These are phyloP conservation scores for Cordyceps javanica DNA, from an alignment of 2,329 filamentous ascomycete genomes.

Conservation along the genomic window DNA sequence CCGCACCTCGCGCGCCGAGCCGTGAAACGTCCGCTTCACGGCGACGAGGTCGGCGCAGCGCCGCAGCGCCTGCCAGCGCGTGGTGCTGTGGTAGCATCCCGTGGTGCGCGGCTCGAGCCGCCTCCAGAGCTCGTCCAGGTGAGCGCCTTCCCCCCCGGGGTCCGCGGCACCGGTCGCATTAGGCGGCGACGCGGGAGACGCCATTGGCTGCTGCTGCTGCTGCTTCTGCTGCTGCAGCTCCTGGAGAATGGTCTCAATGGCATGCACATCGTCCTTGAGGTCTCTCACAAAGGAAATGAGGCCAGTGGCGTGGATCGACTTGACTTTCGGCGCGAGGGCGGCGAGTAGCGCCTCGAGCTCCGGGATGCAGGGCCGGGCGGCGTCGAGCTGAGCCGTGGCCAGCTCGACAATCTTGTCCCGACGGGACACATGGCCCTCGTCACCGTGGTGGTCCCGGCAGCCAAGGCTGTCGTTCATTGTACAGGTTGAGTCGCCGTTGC, in stretches of 20 bases:
- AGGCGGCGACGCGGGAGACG: too few species aligned
- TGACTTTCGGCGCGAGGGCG: constrained; percentile 10
- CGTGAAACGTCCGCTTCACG: constrained; percentile 28
- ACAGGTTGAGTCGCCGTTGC: neutral
- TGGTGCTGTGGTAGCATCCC: constrained; percentile 17
- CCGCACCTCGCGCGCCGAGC: constrained; percentile 23
- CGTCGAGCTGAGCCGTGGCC: constrained; percentile 10
- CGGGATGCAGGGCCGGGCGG: constrained; percentile 13
- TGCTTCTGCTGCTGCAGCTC: constrained; percentile 13
- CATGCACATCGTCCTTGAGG: constrained; percentile 16
- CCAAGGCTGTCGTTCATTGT: neutral
- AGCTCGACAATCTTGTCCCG: constrained; percentile 11
- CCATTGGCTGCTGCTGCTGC: neutral
- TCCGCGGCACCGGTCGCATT: neutral
- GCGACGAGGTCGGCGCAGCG: constrained; percentile 25
- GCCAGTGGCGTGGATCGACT: constrained; percentile 16
- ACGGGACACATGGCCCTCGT: neutral
- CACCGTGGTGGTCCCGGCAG: neutral
- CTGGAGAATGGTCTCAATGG: constrained; percentile 12
- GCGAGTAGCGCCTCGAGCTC: constrained; percentile 18
- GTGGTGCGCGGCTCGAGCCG: constrained; percentile 22
- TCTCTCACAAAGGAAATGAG: constrained; percentile 19
- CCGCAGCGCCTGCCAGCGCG: constrained; percentile 29
- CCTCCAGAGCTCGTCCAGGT: constrained; percentile 14
- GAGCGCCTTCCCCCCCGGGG: neutral